Base-by-base conservation (phyloP, 1,139 yeast species). In the Scheffersomyces cryptocercus region DNA sequence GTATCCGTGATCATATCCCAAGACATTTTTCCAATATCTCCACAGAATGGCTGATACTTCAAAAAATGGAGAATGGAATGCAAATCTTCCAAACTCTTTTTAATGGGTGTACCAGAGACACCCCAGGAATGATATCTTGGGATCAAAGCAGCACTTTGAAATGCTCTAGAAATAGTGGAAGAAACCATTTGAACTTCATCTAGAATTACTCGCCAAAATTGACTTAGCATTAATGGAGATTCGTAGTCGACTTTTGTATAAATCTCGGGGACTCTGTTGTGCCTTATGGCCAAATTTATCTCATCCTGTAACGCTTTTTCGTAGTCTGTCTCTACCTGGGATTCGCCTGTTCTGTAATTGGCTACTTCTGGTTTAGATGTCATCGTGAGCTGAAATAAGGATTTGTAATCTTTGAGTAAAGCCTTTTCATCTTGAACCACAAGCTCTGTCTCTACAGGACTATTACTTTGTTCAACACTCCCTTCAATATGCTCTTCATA, bases 111-210 rank as follows among this genome's bases (percentile, higher is more conserved):
- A 5, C 99, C 99, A 0, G 96, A 87, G 0, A 90, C 97, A 6
- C 96, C 97, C 98, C 98, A 93, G 0, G 96, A 82, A 65, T 93
- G 97, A 41, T 81, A 79, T 42, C 97, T 70, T 3, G 96, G 95
- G 20, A 93, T 80, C 34, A 87, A 68, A 3, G 88, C 73, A 0
- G 97, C 90, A 45, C 89, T 88, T 49, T 80, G 82, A 24, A 95
- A 89, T 1, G 95, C 89, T 40, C 87, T 77, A 1, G 93, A 81
- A 2, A 82, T 74, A 15, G 85, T 84, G 4, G 84, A 79, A 5
- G 88, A 82, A 3, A 93, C 87, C 93, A 90, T 88, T 64, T 93
- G 99, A 1, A 88, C 97, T 63, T 93, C 99, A 67, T 93, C 99
- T 32, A 91, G 65, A 1, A 91, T 79, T 2, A 93, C 87, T 47